A percentile compares a stretch with the other conserved stretches of the same genome.
Conservation (phyloP, 2,329 filamentous ascomycete genomes). For the Scedosporium aurantiacum region DNA sequence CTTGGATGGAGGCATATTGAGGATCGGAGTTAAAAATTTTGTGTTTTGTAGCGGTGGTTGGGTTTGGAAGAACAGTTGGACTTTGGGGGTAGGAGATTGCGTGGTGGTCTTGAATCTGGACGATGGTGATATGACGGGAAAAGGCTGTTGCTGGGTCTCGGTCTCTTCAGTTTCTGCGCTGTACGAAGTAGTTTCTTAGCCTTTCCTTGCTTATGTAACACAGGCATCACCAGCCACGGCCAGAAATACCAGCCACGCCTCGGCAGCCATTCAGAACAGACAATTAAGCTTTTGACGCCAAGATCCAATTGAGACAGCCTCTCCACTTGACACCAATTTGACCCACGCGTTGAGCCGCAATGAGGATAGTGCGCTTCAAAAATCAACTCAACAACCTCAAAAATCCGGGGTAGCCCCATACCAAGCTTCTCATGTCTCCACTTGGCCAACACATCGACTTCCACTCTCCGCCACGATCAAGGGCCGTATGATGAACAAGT, state of each 20-base stretch:
- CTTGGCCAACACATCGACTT: neutral
- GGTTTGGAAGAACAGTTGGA: neutral
- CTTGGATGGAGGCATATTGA: slow-evolving; percentile 2
- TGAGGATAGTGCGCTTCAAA: neutral
- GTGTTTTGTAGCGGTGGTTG: neutral
- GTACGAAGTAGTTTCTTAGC: too few relatives aligned
- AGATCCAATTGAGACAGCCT: neutral
- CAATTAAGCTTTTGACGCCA: neutral
- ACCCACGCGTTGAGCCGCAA: neutral
- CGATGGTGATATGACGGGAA: neutral
- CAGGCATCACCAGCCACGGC: neutral
- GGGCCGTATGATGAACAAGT: neutral
- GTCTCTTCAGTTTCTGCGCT: too few relatives aligned
- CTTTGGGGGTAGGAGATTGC: neutral
- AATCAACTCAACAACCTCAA: neutral
- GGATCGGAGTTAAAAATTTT: too few relatives aligned
- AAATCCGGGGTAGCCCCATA: neutral
- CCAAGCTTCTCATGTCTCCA: neutral
- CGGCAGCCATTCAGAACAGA: neutral
- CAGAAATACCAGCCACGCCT: neutral
- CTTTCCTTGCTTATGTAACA: neutral
- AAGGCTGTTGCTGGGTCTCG: neutral
- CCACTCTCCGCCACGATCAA: neutral
- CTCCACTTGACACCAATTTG: neutral
- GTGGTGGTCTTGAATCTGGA: neutral